These are phyloP conservation scores for Evernia prunastri DNA, from an alignment of 495 filamentous ascomycete species.

Conservation along the genomic window DNA sequence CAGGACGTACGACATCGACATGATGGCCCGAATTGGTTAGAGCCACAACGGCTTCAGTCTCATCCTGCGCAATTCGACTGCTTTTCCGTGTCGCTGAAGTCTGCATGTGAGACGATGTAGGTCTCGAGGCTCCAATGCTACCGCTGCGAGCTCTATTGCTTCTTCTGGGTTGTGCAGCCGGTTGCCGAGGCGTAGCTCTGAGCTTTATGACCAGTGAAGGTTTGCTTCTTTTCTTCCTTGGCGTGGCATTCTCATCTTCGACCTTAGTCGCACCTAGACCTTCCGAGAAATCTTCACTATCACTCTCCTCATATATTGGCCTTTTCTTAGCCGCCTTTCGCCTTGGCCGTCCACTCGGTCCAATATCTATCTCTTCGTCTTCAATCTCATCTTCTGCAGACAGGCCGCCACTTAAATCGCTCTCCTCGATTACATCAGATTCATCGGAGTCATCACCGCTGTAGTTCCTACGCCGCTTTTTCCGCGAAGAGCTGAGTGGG, in stretches of 20 bases:
- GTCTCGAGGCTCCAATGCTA: slow-evolving; percentile 32
- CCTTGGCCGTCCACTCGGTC: slow-evolving; percentile 62
- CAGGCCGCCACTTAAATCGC: slow-evolving; percentile 59
- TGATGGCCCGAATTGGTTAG: slow-evolving; percentile 75
- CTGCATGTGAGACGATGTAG: slow-evolving; percentile 30
- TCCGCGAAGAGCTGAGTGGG: slow-evolving; percentile 40
- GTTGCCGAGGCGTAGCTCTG: slow-evolving; percentile 27
- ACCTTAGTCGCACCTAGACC: slow-evolving; percentile 21
- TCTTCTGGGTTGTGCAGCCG: slow-evolving; percentile 23
- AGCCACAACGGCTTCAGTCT: slow-evolving; percentile 53
- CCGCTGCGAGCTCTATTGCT: slow-evolving; percentile 44
- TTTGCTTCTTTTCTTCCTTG: slow-evolving; percentile 35
- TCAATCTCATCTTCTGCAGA: slow-evolving; percentile 56
- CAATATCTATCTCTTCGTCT: slow-evolving; percentile 55
- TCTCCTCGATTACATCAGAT: slow-evolving; percentile 54
- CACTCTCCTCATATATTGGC: slow-evolving; percentile 37
- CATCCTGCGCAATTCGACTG: slow-evolving; percentile 54
- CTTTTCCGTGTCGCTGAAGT: slow-evolving; percentile 42
- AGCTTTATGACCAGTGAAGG: slow-evolving; percentile 32
- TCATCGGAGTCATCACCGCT: slow-evolving; percentile 51
- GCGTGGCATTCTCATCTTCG: slow-evolving; percentile 11
- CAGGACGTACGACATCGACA: slow-evolving; percentile 50
- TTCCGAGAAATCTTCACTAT: slow-evolving; percentile 24
- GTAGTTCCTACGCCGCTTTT: slow-evolving; percentile 42
- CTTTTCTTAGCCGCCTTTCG: slow-evolving; percentile 53